phyloP scores from a whole-genome alignment of 2,329 filamentous ascomycete genomes.

The Pyrenophora teres region DNA sequence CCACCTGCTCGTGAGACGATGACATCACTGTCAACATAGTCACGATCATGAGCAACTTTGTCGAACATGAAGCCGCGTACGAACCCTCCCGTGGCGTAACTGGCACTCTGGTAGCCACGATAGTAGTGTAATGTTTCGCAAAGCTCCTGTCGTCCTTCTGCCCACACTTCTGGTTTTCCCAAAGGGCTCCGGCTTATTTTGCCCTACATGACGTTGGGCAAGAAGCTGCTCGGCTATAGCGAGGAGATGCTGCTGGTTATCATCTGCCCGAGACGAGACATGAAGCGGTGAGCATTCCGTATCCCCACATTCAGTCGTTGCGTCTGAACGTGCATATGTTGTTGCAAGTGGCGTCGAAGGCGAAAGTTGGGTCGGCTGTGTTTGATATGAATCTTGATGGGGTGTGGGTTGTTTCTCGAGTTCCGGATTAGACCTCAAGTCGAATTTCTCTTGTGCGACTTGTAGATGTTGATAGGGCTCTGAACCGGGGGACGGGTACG shows the following conservation, averaged over 20 bases:
- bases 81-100: slow-evolving; percentile 58
- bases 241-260: slow-evolving; percentile 5
- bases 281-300: not conserved
- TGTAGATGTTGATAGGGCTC: not conserved
- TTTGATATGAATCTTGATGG: not conserved
- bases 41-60: slow-evolving; percentile 57
- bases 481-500: slow-evolving; percentile 5
- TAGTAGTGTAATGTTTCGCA: slow-evolving; percentile 69
- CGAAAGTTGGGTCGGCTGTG: not conserved
- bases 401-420: not conserved
- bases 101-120: slow-evolving; percentile 63
- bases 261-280: not conserved
- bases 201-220: slow-evolving; percentile 17
- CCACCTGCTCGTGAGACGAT: slow-evolving; percentile 68
- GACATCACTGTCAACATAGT: slow-evolving; percentile 64
- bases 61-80: slow-evolving; percentile 65
- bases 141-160: slow-evolving; percentile 62
- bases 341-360: too few relatives aligned
- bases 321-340: not conserved
- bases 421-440: not conserved
- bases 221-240: slow-evolving; percentile 20
- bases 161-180: slow-evolving; percentile 59
- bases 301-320: slow-evolving; percentile 6
- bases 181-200: slow-evolving; percentile 42
- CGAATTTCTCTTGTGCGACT: not conserved